These are phyloP conservation scores for Chalciporus sphaerocephalus DNA, from an alignment of 768 basidiomycete species.

Conservation along the genomic window DNA sequence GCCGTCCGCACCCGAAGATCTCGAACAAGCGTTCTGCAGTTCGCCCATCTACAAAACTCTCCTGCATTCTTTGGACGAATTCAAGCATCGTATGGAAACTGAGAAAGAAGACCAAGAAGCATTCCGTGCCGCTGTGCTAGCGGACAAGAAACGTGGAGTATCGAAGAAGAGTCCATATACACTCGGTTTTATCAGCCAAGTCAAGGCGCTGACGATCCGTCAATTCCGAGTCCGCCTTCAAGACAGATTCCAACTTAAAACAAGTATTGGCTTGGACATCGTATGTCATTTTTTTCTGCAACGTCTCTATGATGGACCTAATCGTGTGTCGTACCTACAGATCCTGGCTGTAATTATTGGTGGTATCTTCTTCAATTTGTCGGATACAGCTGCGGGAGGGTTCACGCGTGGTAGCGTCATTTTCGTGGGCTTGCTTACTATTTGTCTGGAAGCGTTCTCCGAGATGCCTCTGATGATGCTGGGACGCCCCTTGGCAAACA, in stretches of 20 bases:
- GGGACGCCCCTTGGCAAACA: not conserved
- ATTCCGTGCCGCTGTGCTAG: constrained; percentile 71
- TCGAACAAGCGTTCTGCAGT: constrained; percentile 57
- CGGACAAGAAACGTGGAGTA: constrained; percentile 75
- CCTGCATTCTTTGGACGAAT: constrained; percentile 48
- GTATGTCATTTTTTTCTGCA: constrained; percentile 36
- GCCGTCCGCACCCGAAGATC: constrained; percentile 57
- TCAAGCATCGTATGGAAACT: constrained; percentile 51
- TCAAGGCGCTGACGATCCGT: constrained; percentile 61
- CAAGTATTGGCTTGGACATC: constrained; percentile 59
- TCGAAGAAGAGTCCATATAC: constrained; percentile 80
- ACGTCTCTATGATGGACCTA: not conserved
- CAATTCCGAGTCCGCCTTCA: constrained; percentile 74
- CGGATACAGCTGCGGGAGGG: constrained; percentile 30
- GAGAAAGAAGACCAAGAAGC: constrained; percentile 66
- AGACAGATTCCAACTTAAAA: constrained; percentile 72
- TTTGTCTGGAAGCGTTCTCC: not conserved
- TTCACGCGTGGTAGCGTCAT: constrained; percentile 68
- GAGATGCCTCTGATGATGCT: constrained; percentile 28
- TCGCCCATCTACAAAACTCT: constrained; percentile 46
- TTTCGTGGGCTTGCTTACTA: constrained; percentile 53
- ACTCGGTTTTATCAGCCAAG: constrained; percentile 70
- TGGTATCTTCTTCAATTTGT: constrained; percentile 41
- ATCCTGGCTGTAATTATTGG: constrained; percentile 22
- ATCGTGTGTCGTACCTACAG: not conserved